These are phyloP conservation scores for Cotoneaster glaucophyllus DNA, from an alignment of 306 rosid species.

Conservation along the genomic window DNA sequence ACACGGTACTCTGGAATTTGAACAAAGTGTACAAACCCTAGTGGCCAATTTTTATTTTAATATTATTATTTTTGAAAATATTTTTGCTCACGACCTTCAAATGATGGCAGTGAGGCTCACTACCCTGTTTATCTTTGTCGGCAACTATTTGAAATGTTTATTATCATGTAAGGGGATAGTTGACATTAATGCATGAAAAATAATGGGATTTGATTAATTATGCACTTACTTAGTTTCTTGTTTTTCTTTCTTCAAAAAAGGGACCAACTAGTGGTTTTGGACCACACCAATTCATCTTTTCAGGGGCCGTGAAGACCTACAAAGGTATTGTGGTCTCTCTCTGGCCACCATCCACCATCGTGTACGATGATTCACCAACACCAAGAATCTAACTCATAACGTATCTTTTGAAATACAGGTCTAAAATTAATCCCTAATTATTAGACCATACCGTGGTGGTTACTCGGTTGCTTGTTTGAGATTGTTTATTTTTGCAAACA, in stretches of 20 bases:
- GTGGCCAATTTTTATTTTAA: not conserved
- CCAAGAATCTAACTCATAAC: rapidly evolving
- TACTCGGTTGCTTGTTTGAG: not conserved
- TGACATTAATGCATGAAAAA: not conserved
- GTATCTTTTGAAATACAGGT: no score
- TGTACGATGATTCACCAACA: no score
- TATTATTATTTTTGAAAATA: not conserved
- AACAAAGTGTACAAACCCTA: not conserved
- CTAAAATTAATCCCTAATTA: no score
- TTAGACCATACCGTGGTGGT: no score
- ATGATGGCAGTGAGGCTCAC: no score
- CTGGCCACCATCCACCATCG: no score
- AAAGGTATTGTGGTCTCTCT: rapidly evolving
- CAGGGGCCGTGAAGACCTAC: no score
- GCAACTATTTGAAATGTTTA: not conserved
- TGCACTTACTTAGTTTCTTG: not conserved
- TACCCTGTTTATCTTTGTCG: no score
- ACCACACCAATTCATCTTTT: no score
- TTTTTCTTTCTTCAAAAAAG: no score
- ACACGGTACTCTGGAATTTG: not conserved
- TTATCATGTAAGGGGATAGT: not conserved
- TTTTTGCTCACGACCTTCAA: no score
- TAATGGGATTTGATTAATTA: not conserved
- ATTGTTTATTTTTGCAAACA: not conserved
- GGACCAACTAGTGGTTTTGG: no score